Percentiles rank a stretch among this genome's conserved stretches.
phyloP scores from a whole-genome alignment of 2,329 filamentous ascomycete genomes.

The Fusarium napiforme region DNA sequence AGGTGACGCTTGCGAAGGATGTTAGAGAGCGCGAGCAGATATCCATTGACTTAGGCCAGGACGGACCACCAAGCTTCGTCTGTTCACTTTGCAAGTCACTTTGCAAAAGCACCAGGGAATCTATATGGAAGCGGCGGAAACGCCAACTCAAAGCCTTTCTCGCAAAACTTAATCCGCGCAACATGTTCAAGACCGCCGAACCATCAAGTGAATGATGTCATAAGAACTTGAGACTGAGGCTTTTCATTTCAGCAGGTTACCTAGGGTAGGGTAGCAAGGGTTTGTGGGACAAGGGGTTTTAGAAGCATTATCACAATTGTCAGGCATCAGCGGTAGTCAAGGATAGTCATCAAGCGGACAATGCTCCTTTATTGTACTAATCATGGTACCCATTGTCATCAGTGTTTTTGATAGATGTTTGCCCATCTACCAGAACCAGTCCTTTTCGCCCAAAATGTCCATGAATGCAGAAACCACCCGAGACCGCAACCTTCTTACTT shows the following conservation, averaged over 20 bases:
- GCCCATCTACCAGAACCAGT: constrained; percentile 64
- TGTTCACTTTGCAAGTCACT: constrained; percentile 42
- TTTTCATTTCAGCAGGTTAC: background rate
- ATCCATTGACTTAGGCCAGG: constrained; percentile 41
- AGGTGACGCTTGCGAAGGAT: constrained; percentile 15
- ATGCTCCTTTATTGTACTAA: constrained; percentile 57
- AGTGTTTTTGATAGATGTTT: constrained; percentile 58
- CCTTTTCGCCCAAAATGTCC: constrained; percentile 67
- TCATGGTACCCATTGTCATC: constrained; percentile 58
- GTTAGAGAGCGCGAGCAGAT: constrained; percentile 49
- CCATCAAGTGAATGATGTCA: background rate
- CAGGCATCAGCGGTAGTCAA: constrained; percentile 28
- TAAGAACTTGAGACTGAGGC: background rate
- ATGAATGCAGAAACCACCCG: constrained; percentile 68
- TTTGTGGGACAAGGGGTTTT: background rate
- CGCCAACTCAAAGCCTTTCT: background rate
- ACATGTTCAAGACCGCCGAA: background rate
- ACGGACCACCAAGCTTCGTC: constrained; percentile 18
- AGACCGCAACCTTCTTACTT: constrained; percentile 82
- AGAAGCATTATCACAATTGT: constrained; percentile 16
- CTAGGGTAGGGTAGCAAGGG: background rate
- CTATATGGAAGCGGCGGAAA: background rate
- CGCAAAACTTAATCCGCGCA: background rate
- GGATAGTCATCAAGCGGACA: constrained; percentile 50
- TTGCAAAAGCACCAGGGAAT: constrained; percentile 8